Base-by-base conservation (phyloP, 495 filamentous ascomycete species). In the Achaetomiella virescens region DNA sequence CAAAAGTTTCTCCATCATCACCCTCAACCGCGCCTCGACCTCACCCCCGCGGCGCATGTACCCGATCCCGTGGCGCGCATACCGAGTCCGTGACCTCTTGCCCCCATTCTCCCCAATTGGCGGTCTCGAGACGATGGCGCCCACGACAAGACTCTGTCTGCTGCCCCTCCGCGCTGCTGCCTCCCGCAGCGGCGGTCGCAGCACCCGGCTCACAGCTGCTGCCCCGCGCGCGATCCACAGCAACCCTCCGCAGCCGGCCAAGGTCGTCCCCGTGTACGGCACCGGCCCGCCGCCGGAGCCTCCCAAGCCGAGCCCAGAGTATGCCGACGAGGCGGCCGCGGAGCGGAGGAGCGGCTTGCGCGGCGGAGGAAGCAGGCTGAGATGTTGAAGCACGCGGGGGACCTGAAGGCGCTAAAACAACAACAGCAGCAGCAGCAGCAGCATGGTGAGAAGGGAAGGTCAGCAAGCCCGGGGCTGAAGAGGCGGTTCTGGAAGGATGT, bases 401-500 rank as follows among this genome's bases (percentile, higher is more conserved):
- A 77, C 54, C 35, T 75, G 11, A 65, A 71, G 54, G 65, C 65
- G 31, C 63, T 53, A 29, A 17, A 52, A 17, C 48, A 57, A n/a
- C 12, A 18, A 27, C 29, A 37, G 36, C 31, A 35, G 20, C 48
- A 21, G 20, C 33, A 42, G 44, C 17, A 14, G 25, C 15, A 44
- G 7, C 12, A 42, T 9, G 20, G 15, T 2, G 52, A 15, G 29
- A 17, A 10, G n/a, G 35, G 25, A 7, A 21, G 1, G 37, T 65
- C 0, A 61, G 48, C 11, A 36, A 48, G 27, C 52, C 57, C 18
- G 2, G 41, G 43, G 22, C n/a, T 88, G 54, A 81, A 78, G 66
- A 84, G 84, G 70, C 76, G 88, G 5, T 92, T 95, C 65, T 95
- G 90, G 90, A 91, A 87, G 69, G 77, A 89, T 72, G 89, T 91